Evolutionary conservation across 257 asterid genomes (phyloP), one percentile per base, ranked within the genome.

Genomic region (Plectranthus barbatus): DNA sequence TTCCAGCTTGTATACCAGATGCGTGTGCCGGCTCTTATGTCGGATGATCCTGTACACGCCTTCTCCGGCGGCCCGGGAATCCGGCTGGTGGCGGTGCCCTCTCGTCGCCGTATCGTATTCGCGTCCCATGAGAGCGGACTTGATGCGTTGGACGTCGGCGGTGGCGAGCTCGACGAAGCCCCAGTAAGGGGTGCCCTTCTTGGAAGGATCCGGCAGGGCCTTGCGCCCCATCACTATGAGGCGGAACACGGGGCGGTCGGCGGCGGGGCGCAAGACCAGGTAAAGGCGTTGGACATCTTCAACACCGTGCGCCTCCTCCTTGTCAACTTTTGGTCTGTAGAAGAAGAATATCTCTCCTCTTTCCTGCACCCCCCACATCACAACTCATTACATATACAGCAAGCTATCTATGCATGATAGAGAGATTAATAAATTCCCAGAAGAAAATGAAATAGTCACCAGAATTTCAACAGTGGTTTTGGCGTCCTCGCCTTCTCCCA

Each of bases 261-360:
- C 29, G 29, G 29, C 29, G 36, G 36, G 88, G 0, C 88, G 94
- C 44, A 86, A 84, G 34, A 90, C 79, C n/a, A 86, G 73, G 83
- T 84, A 86, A 21, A 90, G 12, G n/a, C 85, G 84, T 12, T 90
- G 94, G 1, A 86, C 92, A 49, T 90, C 92, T 2, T 77, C 76
- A 6, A 79, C 69, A n/a, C 69, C 66, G 39, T 75, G 94, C 0
- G 83, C 90, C 76, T 75, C 85, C 42, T 83, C 83, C 39, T 68
- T 81, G 12, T 79, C 76, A 0, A 86, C 95, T 79, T 86, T 90
- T 0, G 91, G 86, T 70, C 88, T 71, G 73, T 81, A 86, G 50
- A 90, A 90, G 75, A 90, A 84, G 84, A 86, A 90, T 29, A 90
- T 86, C 20, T 83, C 94, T 4, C 95, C 97, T 47, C 82, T 76